Evolutionary conservation across 2,329 filamentous ascomycete species (phyloP).

Genomic region (Colletotrichum cereale): DNA sequence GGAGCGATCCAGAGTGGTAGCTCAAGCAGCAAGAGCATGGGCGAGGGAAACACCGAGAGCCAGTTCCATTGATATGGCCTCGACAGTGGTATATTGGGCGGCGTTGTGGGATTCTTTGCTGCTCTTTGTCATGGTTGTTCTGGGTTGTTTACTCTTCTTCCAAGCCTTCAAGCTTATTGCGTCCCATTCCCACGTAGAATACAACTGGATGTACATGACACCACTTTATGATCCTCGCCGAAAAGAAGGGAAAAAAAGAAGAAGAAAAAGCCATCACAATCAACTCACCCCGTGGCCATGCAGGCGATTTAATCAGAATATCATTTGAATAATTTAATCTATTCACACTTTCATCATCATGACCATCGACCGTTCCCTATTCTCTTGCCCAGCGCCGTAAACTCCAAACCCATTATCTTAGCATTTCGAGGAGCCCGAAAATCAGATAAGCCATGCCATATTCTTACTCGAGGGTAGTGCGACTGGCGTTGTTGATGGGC

Average conservation of each 20-base stretch:
- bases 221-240: not conserved
- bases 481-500: conserved; percentile 70
- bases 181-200: not conserved
- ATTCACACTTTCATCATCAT: conserved; percentile 37
- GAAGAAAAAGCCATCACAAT: not conserved
- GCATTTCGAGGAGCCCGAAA: conserved; percentile 4
- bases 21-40: conserved; percentile 92
- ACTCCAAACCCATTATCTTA: conserved; percentile 33
- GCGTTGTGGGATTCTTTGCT: not conserved
- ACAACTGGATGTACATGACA: not conserved
- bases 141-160: not conserved
- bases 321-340: conserved; percentile 13
- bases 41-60: conserved; percentile 90
- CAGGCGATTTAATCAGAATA: not conserved
- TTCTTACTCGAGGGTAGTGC: conserved; percentile 26
- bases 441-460: conserved; percentile 1
- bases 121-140: not conserved
- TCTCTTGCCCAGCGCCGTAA: conserved; percentile 31
- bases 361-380: conserved; percentile 6
- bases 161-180: not conserved
- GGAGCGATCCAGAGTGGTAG: conserved; percentile 93
- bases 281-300: too few species aligned
- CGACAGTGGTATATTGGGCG: conserved; percentile 14
- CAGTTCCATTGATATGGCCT: conserved; percentile 61
- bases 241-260: too few species aligned